These are phyloP conservation scores for Aphanomyces astaci DNA, from an alignment of 352 stramenopile genomes.

Conservation along the genomic window DNA sequence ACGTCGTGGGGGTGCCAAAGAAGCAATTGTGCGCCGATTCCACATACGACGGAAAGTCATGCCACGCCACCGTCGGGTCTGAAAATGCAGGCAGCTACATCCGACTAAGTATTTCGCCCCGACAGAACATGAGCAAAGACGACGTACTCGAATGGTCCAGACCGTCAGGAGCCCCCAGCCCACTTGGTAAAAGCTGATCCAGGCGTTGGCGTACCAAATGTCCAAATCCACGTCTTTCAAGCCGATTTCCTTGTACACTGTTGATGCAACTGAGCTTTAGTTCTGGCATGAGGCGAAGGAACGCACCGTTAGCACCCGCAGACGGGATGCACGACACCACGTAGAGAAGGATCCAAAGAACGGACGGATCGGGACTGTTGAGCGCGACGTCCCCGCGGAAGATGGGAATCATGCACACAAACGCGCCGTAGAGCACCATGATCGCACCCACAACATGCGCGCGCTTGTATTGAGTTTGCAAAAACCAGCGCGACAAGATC, in stretches of 20 bases:
- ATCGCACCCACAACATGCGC: constrained; percentile 24
- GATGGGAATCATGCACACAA: constrained; percentile 25
- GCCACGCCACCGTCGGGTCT: constrained; percentile 20
- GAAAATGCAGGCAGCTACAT: constrained; percentile 17
- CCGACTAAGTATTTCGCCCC: background rate
- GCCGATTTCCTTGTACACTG: constrained; percentile 30
- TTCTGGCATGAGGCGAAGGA: background rate
- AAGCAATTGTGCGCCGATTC: constrained; percentile 21
- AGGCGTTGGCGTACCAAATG: constrained; percentile 27
- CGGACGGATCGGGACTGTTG: constrained; percentile 8
- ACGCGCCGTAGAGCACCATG: constrained; percentile 26
- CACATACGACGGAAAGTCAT: constrained; percentile 21
- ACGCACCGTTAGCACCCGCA: constrained; percentile 26
- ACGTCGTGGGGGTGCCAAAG: constrained; percentile 18
- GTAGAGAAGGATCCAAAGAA: constrained; percentile 22
- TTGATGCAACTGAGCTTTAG: background rate
- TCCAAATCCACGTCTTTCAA: constrained; percentile 27
- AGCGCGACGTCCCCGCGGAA: constrained; percentile 19
- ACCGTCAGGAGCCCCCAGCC: constrained; percentile 23
- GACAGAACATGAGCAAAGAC: background rate
- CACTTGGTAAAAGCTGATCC: constrained; percentile 24
- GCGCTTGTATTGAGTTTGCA: constrained; percentile 21
- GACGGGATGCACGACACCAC: constrained; percentile 21
- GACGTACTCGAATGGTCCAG: constrained; percentile 20
- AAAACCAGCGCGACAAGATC: constrained; percentile 22